Evolutionary conservation across 331 rosid species (phyloP).

Genomic region (Quercus phellos): DNA sequence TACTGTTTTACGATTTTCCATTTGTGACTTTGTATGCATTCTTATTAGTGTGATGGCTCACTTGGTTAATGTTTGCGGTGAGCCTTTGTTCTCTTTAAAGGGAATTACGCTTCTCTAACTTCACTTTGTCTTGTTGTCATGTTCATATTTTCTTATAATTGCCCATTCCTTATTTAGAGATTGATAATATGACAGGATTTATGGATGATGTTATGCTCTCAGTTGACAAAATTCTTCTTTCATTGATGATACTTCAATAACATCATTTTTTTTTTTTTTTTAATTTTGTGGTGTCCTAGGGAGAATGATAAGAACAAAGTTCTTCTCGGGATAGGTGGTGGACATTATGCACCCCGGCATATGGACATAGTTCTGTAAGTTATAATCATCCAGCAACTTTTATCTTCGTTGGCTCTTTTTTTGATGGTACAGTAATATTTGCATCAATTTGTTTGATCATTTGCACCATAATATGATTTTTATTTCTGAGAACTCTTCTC

Average conservation of each 20-base stretch:
- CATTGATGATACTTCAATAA: constrained; percentile 7
- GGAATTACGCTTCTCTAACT: constrained; percentile 5
- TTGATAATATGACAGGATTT: background rate
- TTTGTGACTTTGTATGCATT: background rate
- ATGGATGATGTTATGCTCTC: constrained; percentile 12
- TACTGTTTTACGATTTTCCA: background rate
- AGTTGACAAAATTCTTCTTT: background rate
- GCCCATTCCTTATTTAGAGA: background rate
- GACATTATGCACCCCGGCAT: constrained; percentile 93
- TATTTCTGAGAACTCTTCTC: background rate
- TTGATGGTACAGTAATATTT: background rate
- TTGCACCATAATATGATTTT: background rate
- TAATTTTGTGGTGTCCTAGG: constrained; percentile 36
- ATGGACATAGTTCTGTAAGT: constrained; percentile 83
- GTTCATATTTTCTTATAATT: background rate
- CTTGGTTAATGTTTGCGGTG: background rate
- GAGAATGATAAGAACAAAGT: constrained; percentile 63
- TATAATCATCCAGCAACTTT: background rate
- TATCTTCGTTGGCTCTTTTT: background rate
- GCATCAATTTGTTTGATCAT: background rate
- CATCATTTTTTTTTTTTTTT: background rate
- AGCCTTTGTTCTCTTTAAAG: constrained; percentile 1
- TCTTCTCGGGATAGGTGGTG: constrained; percentile 93
- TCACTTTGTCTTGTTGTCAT: background rate
- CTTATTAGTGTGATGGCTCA: background rate